A percentile compares a stretch with the other conserved stretches of the same genome.
These are phyloP conservation scores for Trichoderma atroviride DNA, from an alignment of 2,329 filamentous ascomycete genomes.

Conservation along the genomic window DNA sequence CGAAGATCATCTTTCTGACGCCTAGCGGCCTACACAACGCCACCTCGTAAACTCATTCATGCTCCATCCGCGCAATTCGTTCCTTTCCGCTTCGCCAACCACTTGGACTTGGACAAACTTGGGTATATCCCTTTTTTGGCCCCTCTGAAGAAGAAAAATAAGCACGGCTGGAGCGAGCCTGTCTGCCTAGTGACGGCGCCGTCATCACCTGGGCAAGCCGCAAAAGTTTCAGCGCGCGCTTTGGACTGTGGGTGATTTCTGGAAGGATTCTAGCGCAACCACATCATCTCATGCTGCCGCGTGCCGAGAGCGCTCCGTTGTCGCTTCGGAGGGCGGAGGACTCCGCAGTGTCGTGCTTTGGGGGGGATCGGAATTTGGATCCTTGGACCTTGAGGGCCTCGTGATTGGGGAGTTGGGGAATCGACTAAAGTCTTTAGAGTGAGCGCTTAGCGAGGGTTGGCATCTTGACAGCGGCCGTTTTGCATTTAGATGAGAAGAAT, in stretches of 20 bases:
- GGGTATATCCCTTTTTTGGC: not conserved
- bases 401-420: slow-evolving; percentile 4
- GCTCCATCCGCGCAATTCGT: not conserved
- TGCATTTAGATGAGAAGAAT: not conserved
- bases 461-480: not conserved
- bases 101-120: not conserved
- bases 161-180: not conserved
- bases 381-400: not conserved
- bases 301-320: slow-evolving; percentile 13
- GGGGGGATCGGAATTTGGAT: not conserved
- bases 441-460: not conserved
- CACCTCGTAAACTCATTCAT: slow-evolving; percentile 5
- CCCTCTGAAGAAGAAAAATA: slow-evolving; percentile 5
- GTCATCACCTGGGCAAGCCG: slow-evolving; percentile 4
- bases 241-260: slow-evolving; percentile 3
- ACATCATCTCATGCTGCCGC: not conserved
- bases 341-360: slow-evolving; percentile 23
- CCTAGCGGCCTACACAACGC: slow-evolving; percentile 2
- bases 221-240: not conserved
- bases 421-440: slow-evolving; percentile 7
- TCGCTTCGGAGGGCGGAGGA: slow-evolving; percentile 25
- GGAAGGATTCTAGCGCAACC: slow-evolving; percentile 25
- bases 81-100: not conserved
- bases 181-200: not conserved
- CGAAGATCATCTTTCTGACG: slow-evolving; percentile 1